Percentiles rank a stretch among this genome's conserved stretches.
phyloP scores from a whole-genome alignment of 2,329 filamentous ascomycete species.

The Aspergillus calidoustus region DNA sequence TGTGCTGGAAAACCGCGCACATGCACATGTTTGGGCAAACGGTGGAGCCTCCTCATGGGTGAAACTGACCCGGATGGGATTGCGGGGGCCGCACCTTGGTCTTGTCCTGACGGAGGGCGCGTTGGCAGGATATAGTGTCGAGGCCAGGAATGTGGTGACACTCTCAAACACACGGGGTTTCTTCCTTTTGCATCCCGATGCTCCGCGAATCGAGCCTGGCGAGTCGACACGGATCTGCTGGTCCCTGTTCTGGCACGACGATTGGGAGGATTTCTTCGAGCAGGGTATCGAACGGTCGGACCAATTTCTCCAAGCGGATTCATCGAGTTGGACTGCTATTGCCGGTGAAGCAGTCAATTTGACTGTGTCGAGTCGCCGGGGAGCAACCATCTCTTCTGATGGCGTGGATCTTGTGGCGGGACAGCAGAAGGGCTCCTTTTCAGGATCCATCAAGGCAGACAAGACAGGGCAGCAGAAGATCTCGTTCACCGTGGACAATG shows the following conservation, averaged over 20 bases:
- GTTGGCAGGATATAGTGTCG: not conserved
- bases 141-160: not conserved
- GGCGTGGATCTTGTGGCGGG: not conserved
- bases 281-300: not conserved
- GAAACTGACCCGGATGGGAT: not conserved
- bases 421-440: not conserved
- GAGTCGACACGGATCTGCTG: not conserved
- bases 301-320: too few relatives aligned
- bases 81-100: not conserved
- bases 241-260: not conserved
- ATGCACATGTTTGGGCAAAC: not conserved
- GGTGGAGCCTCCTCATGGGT: not conserved
- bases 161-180: not conserved
- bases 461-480: not conserved
- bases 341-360: not conserved
- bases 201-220: too few relatives aligned
- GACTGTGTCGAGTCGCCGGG: not conserved
- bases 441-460: not conserved
- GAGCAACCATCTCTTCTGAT: not conserved
- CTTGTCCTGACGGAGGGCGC: not conserved
- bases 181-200: slow-evolving; percentile 1
- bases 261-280: not conserved
- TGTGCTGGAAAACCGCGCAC: not conserved
- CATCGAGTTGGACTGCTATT: not conserved
- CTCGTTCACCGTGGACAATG: too few relatives aligned